These are phyloP conservation scores for Arctium minus DNA, from an alignment of 129 eudicot genomes.

Conservation along the genomic window DNA sequence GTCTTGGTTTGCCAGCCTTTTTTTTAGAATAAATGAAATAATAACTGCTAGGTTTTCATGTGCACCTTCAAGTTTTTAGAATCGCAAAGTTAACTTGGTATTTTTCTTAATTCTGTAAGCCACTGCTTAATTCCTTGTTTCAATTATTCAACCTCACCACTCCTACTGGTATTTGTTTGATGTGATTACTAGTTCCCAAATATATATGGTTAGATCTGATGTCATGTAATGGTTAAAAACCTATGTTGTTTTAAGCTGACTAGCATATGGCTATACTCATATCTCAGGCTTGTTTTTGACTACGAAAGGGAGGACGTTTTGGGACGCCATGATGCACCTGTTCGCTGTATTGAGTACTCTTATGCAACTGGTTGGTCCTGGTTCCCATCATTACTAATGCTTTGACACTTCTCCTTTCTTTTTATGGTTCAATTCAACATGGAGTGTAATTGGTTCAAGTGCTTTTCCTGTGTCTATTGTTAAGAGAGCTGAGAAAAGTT, in stretches of 20 bases:
- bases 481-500: not conserved
- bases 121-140: not conserved
- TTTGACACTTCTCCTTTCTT: not conserved
- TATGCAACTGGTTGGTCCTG: slow-evolving; percentile 70
- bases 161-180: not conserved
- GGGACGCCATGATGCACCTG: slow-evolving; percentile 88
- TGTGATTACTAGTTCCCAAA: not conserved
- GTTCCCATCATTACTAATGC: not conserved
- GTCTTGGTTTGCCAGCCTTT: not conserved
- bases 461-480: not conserved
- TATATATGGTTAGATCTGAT: too few species aligned
- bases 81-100: not conserved
- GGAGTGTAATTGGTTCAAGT: not conserved
- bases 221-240: not conserved
- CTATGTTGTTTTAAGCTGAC: not conserved
- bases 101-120: not conserved
- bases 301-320: slow-evolving; percentile 71
- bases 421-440: not conserved
- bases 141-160: not conserved
- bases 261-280: not conserved
- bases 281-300: slow-evolving; percentile 72
- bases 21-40: too few species aligned
- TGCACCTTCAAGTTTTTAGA: not conserved
- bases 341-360: slow-evolving; percentile 83
- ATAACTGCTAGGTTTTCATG: not conserved